A percentile compares a stretch with the other conserved stretches of the same genome.
Conservation (phyloP, 768 basidiomycete genomes). For the Mycena latifolia region DNA sequence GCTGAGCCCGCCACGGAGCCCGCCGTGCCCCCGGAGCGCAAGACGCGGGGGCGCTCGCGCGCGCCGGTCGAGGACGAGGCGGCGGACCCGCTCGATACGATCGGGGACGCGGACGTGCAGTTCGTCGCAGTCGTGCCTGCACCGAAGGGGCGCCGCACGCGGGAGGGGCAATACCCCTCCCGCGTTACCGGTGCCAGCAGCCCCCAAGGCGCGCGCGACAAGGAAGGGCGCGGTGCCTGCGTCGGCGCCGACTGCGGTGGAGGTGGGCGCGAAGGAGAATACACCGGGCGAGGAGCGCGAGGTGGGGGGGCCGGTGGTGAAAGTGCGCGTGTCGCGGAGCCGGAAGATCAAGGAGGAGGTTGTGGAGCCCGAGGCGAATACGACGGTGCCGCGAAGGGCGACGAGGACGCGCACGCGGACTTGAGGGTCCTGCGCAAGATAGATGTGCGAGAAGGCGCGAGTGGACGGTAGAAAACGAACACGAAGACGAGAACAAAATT, state of each 20-base stretch:
- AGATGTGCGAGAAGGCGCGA: too few species aligned
- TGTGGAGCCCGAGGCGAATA: slow-evolving; percentile 38
- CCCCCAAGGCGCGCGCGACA: slow-evolving; percentile 39
- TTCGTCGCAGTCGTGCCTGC: slow-evolving; percentile 36
- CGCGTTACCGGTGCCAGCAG: slow-evolving; percentile 15
- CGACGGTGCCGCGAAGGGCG: slow-evolving; percentile 42
- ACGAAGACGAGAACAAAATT: too few species aligned
- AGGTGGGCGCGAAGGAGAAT: slow-evolving; percentile 58
- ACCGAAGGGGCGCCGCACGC: slow-evolving; percentile 27
- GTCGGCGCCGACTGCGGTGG: slow-evolving; percentile 40
- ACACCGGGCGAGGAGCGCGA: slow-evolving; percentile 48
- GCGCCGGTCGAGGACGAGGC: slow-evolving; percentile 35
- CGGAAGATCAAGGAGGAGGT: slow-evolving; percentile 42
- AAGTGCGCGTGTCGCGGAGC: slow-evolving; percentile 52
- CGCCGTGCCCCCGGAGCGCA: slow-evolving; percentile 22
- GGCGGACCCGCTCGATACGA: slow-evolving; percentile 39
- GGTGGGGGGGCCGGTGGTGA: slow-evolving; percentile 38
- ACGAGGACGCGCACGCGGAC: slow-evolving; percentile 51
- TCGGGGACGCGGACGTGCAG: slow-evolving; percentile 33
- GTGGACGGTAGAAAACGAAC: too few species aligned
- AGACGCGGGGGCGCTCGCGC: slow-evolving; percentile 35
- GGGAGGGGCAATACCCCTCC: slow-evolving; percentile 33
- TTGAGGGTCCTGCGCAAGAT: background rate
- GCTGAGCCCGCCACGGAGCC: slow-evolving; percentile 27
- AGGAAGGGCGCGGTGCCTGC: slow-evolving; percentile 24